Base-by-base conservation (phyloP, 257 asterid genomes). In the Craterostigma plantagineum region DNA sequence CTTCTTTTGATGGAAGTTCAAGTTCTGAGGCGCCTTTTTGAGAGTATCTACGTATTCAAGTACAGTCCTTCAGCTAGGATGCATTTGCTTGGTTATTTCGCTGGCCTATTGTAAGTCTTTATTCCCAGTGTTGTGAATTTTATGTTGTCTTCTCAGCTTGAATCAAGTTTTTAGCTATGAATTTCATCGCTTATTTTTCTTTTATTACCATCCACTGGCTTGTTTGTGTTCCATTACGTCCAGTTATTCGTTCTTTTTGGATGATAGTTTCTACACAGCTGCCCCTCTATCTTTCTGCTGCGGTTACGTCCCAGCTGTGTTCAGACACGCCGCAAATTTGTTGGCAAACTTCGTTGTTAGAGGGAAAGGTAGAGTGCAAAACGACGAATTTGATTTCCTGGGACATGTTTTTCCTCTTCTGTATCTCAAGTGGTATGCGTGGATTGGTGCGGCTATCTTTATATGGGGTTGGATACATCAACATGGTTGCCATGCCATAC, bases 381-480 rank as follows among this genome's bases (percentile, higher is more conserved):
- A 53, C 30, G 4, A 50, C 12, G 79, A 68, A 50, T 49, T 57
- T 56, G 64, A 65, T 64, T 55, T 64, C 52, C 55, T 60, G 77
- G 80, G 62, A n/a, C 57, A 51, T 45, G 49, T 79, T 43, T 51
- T 13, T 45, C 90, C 92, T 43, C 82, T 79, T 39, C n/a, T 68
- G 58, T 76, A 61, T 14, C 76, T 82, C 50, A 59, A 60, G 60
- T 79, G 90, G 95, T 62, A 72, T 57, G 60, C 55, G 18, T 87
- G 95, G 98, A 18, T 70, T 11, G 98, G 95, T 58, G 91, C 86
- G 34, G 69, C 66, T 49, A 35, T 70, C 34, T 82, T 71, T 54
- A 63, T 55, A 34, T 66, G 76, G 73, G 98, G 98, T 27, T 76
- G 91, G 95, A 57, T 76, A 59, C 95, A 82, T 65, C 98, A 79